Conservation (phyloP, 371 early-diverging fungal genomes). For the Mortierella sp. region DNA sequence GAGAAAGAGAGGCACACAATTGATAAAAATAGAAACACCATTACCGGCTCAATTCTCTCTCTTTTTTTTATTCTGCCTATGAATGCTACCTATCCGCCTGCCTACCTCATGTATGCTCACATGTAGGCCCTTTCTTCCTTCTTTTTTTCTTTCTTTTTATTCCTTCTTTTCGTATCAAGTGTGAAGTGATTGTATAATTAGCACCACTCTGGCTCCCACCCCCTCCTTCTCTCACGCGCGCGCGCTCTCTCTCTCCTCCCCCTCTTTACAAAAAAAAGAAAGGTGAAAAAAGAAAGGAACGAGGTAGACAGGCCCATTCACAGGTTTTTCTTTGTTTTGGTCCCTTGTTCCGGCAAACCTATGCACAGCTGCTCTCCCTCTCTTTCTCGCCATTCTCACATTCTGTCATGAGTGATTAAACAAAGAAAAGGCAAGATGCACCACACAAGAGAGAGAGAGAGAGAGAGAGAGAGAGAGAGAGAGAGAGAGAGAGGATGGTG, state of each 20-base stretch:
- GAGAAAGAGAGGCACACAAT: neutral
- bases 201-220: neutral
- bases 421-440: neutral
- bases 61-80: neutral
- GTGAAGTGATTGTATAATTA: neutral
- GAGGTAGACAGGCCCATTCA: conserved; percentile 14
- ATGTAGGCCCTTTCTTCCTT: neutral
- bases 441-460: neutral
- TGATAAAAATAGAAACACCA: conserved; percentile 11
- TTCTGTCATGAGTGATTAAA: neutral
- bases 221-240: neutral
- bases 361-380: conserved; percentile 7
- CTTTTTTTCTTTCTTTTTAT: neutral
- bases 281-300: conserved; percentile 3
- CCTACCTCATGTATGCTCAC: neutral
- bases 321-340: neutral
- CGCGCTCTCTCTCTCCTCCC: neutral
- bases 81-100: neutral
- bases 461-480: neutral
- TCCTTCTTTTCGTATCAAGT: neutral
- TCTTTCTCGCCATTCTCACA: neutral
- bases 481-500: neutral
- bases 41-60: neutral
- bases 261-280: neutral
- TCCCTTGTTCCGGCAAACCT: conserved; percentile 1